These are phyloP conservation scores for Delitschia confertaspora DNA, from an alignment of 495 filamentous ascomycete genomes.

Conservation along the genomic window DNA sequence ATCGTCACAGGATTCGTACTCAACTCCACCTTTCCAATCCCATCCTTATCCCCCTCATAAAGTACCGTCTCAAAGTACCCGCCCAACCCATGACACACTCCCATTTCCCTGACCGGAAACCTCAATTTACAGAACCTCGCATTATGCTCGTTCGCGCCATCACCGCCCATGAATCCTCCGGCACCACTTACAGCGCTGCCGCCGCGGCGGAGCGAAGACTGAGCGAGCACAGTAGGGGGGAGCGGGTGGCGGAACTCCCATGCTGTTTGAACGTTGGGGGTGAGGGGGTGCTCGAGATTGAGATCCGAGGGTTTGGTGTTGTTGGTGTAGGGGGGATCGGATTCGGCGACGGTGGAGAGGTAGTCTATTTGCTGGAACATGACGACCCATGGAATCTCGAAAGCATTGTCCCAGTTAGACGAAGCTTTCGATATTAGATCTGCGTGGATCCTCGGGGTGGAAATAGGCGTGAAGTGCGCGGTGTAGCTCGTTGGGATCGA, in stretches of 20 bases:
- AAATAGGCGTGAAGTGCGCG: conserved; percentile 80
- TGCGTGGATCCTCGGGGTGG: conserved; percentile 75
- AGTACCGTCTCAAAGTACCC: conserved; percentile 95
- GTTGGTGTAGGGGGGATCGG: conserved; percentile 26
- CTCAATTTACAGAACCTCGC: conserved; percentile 60
- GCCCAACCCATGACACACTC: conserved; percentile 81
- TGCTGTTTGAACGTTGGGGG: conserved; percentile 52
- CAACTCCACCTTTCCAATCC: conserved; percentile 66
- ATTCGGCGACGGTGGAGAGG: conserved; percentile 42
- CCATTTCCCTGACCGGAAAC: conserved; percentile 63
- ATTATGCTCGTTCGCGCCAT: conserved; percentile 76
- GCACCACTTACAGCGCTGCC: conserved; percentile 41
- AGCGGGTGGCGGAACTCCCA: conserved; percentile 63
- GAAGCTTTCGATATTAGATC: conserved; percentile 57
- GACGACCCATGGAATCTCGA: conserved; percentile 83
- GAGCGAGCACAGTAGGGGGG: conserved; percentile 40
- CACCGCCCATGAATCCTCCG: conserved; percentile 41
- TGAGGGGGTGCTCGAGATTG: conserved; percentile 34
- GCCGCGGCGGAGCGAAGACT: conserved; percentile 49
- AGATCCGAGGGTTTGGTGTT: conserved; percentile 8
- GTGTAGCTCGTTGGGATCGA: conserved; percentile 90
- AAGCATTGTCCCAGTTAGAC: conserved; percentile 55
- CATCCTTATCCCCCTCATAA: conserved; percentile 48
- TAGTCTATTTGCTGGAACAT: conserved; percentile 84
- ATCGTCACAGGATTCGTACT: conserved; percentile 91